These are phyloP conservation scores for Penicillium fuscoglaucum DNA, from an alignment of 2,329 filamentous ascomycete species.

Conservation along the genomic window DNA sequence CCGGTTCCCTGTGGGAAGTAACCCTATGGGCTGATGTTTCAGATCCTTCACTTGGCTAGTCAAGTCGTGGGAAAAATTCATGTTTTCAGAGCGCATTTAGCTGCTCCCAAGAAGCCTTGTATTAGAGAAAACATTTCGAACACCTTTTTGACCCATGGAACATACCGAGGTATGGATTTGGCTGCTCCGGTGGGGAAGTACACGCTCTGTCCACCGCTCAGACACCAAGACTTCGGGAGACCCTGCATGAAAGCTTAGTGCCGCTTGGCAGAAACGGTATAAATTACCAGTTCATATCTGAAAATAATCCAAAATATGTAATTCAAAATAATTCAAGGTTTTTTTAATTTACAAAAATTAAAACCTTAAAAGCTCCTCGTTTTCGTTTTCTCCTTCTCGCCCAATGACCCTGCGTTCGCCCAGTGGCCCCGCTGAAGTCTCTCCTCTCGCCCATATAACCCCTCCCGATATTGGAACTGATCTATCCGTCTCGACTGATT, in stretches of 20 bases:
- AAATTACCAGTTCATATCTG: background rate
- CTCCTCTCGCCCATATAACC: background rate
- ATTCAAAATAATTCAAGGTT: too few relatives aligned
- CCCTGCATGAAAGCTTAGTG: conserved; percentile 1
- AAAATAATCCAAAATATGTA: background rate
- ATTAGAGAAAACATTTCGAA: background rate
- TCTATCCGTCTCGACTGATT: background rate
- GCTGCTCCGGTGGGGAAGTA: background rate
- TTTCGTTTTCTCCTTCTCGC: background rate
- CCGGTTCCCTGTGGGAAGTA: background rate
- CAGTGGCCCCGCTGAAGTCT: background rate
- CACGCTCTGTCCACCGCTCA: background rate
- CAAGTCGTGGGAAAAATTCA: background rate
- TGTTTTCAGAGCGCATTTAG: background rate
- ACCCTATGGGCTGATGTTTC: background rate
- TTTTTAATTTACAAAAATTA: background rate
- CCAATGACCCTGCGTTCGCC: background rate
- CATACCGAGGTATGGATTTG: background rate
- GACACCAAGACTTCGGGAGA: background rate
- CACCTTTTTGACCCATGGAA: background rate
- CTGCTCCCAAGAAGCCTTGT: background rate
- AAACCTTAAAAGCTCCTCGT: background rate
- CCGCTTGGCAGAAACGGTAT: background rate
- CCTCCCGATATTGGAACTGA: background rate
- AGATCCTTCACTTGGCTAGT: background rate